Evolutionary conservation across 2,329 filamentous ascomycete species (phyloP).

Genomic region (Acephala macrosclerotiorum): DNA sequence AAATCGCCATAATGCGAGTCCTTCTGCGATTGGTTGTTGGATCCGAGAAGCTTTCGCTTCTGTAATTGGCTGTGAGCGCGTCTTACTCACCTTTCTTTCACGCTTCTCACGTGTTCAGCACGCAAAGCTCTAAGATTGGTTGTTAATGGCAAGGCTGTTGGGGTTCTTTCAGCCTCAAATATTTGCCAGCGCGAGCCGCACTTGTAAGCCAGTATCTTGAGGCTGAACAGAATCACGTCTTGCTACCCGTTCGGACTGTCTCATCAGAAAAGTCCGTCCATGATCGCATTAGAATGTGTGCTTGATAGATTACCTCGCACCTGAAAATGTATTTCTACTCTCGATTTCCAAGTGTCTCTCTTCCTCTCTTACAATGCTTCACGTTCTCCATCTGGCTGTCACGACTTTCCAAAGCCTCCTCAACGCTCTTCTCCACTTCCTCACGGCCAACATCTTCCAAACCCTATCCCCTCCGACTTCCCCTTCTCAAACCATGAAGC

Average conservation of each 20-base stretch:
- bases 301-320: background rate
- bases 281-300: background rate
- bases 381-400: background rate
- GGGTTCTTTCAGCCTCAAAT: background rate
- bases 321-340: background rate
- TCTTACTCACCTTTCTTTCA: background rate
- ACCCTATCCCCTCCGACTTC: no score
- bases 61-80: background rate
- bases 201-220: background rate
- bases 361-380: background rate
- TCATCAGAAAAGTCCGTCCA: background rate
- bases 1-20: background rate
- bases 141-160: background rate
- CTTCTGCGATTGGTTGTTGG: background rate
- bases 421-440: background rate
- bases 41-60: background rate
- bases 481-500: constrained; percentile 31
- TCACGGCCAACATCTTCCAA: background rate
- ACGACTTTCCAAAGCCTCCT: background rate
- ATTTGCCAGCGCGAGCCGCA: background rate
- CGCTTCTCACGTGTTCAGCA: background rate
- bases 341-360: no score
- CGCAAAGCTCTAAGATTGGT: background rate
- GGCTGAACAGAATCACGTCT: background rate
- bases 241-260: background rate